Percentiles rank a stretch among this genome's conserved stretches.
Conservation (phyloP, 208 protist species). For the Porcisia hertigi region DNA sequence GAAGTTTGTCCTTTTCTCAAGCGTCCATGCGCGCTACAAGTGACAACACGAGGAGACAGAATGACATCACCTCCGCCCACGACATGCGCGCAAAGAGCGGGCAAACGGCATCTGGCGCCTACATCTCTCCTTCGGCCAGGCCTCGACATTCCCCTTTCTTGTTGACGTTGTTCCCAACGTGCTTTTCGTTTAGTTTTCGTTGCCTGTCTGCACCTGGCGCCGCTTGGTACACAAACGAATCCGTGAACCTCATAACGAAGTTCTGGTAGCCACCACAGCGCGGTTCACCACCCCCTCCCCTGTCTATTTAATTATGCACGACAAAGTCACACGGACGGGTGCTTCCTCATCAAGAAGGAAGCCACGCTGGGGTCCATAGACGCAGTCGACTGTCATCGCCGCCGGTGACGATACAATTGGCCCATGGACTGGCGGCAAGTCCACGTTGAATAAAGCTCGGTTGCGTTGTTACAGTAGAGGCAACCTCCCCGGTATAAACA, state of each 20-base stretch:
- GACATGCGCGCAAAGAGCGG: not conserved
- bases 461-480: conserved; percentile 52
- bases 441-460: conserved; percentile 69
- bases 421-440: conserved; percentile 55
- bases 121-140: not conserved
- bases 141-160: too few species aligned
- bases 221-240: not conserved
- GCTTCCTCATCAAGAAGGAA: conserved; percentile 24
- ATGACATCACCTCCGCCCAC: not conserved
- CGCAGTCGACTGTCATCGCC: conserved; percentile 81
- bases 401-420: conserved; percentile 67
- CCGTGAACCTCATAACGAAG: not conserved
- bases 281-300: too few species aligned
- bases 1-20: too few species aligned
- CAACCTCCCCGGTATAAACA: conserved; percentile 69
- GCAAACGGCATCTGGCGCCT: not conserved
- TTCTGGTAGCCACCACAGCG: not conserved
- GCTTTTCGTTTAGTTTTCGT: not conserved
- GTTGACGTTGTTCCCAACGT: not conserved
- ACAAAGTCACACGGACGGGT: not conserved
- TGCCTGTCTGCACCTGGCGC: too few species aligned
- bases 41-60: not conserved
- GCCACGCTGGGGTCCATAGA: conserved; percentile 79
- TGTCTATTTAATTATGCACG: not conserved
- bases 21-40: not conserved